Base-by-base conservation (phyloP, 1,139 yeast species). In the Arxiozyma heterogenica region DNA sequence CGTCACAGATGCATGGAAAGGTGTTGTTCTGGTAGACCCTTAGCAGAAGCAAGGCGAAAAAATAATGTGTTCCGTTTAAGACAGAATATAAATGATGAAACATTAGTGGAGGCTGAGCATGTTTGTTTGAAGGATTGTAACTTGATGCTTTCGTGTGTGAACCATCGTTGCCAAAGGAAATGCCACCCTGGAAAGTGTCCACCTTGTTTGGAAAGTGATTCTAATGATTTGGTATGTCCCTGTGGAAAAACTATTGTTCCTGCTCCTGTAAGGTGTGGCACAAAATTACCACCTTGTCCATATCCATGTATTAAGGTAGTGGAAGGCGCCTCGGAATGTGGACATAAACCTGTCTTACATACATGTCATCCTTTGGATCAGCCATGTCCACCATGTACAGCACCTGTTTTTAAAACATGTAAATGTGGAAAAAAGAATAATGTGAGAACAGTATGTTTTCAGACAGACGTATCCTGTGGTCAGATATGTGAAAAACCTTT, bases 261-360 rank as follows among this genome's bases (percentile, higher is more conserved):
- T 51, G 96, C 96, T 0, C 98, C 98, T 0, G 90, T 89, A 12
- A 75, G 96, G 60, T 90, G 98, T 72, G 97, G 97, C 15, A 81
- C 93, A 0, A 75, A 72, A 50, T 67, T 82, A 38, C 86, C 93
- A 7, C 75, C 74, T 7, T 90, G 98, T 71, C 75, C 73, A 38
- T 78, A 81, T 58, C 91, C 81, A 58, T 90, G 97, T 70, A 71
- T 73, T 3, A 74, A 90, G 53, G 68, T 65, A 15, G 61, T 65
- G 1, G 55, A 59, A 41, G 62, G 61, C 4, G 73, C 72, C 0
- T 77, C 79, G 25, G 59, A 69, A 0, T 90, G 98, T 75, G 96
- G 95, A 0, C 98, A 90, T 68, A 72, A 78, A 9, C 80, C 79
- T 17, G 86, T 84, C 64, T 75, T 78, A 21, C 98, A 90, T 65